These are phyloP conservation scores for Botryotinia narcissicola DNA, from an alignment of 2,329 filamentous ascomycete genomes.

Conservation along the genomic window DNA sequence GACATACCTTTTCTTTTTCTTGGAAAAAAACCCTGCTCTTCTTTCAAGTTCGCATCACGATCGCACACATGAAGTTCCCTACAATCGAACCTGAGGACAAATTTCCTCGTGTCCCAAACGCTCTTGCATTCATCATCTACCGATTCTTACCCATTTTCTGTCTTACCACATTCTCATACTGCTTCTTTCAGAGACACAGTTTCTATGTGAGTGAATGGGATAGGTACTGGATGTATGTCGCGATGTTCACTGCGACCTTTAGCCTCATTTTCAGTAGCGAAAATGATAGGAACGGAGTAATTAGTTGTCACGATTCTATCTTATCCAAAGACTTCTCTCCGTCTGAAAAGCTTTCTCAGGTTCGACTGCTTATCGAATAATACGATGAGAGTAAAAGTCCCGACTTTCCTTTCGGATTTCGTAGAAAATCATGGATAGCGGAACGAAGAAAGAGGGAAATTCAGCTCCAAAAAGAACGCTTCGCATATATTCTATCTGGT, in stretches of 20 bases:
- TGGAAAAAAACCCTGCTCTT: no score
- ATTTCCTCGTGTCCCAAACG: background rate
- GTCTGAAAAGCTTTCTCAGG: background rate
- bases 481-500: background rate
- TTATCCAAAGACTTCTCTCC: background rate
- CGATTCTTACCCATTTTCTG: background rate
- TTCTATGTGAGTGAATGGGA: rapidly evolving
- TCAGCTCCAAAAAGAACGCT: background rate
- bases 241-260: no score
- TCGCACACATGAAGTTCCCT: background rate
- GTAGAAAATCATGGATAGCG: background rate
- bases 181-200: background rate
- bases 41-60: background rate
- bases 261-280: no score
- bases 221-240: rapidly evolving
- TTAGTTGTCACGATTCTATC: background rate
- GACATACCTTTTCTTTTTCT: background rate
- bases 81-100: background rate
- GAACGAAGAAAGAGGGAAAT: background rate
- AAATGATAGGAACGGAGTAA: no score
- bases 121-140: background rate
- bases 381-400: background rate
- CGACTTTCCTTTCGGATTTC: background rate
- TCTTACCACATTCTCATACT: background rate
- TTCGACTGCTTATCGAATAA: background rate